Base-by-base conservation (phyloP, 2,329 filamentous ascomycete species). In the Leptographium lundbergii region DNA sequence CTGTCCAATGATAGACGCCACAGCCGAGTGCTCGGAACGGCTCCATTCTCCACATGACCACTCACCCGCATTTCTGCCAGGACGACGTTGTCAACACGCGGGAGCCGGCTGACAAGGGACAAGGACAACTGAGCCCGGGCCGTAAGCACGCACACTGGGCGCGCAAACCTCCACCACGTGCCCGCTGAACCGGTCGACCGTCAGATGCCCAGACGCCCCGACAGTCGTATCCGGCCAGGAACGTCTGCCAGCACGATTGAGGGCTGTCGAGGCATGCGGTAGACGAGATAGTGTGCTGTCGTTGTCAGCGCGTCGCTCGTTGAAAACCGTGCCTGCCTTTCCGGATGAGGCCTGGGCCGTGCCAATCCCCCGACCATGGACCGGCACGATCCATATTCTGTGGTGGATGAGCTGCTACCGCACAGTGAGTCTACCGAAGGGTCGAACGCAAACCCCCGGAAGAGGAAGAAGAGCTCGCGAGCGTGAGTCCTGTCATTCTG, bases 391-490 rank as follows among this genome's bases (percentile, higher is more conserved):
- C 27, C 45, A 7, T 51, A 42, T 14, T 42, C 51, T 6, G 51
- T 48, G 22, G 22, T 56, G 55, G 58, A 62, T n/a, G 68, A 57
- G 59, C 60, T 57, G 56, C 51, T 58, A 27, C 59, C 57, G 24
- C 36, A 48, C 19, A 60, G 57, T 42, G 62, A 64, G 53, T 48
- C 58, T 27, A 57, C 59, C 10, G 54, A 60, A 39, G 66, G 67
- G n/a, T 57, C 66, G 17, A 62, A 66, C 4, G 62, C 62, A 36
- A 71, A 71, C 53, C 69, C 69, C 13, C 67, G 69, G 24, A 71
- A 71, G 63, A 62, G 69, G 50, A 71, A 71, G 62, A 71, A 71
- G 65, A 69, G 69, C 51, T 71, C 69, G 13, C 62, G 69, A 45
- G 69, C 69, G 68, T 70, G 34, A 24, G 54, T 57, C 24, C 19